Percentiles rank a stretch among this genome's conserved stretches.
Conservation (phyloP, 768 basidiomycete genomes). For the Chalciporus piperatus region DNA sequence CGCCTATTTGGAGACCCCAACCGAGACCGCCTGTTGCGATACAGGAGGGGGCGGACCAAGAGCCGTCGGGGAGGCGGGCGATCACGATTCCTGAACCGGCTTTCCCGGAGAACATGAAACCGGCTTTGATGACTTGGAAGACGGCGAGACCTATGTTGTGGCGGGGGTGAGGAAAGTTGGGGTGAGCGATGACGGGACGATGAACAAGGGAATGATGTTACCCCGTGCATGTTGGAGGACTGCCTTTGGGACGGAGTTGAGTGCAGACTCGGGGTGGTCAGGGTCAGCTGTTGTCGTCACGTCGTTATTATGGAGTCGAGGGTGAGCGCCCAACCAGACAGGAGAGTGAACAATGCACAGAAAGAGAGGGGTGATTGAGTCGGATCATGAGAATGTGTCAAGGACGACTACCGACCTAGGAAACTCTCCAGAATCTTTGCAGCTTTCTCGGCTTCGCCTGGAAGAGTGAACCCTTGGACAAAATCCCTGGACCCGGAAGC, state of each 20-base stretch:
- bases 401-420: slow-evolving; percentile 55
- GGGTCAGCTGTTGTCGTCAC: slow-evolving; percentile 68
- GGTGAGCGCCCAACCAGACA: not conserved
- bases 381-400: not conserved
- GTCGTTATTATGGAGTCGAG: not conserved
- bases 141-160: slow-evolving; percentile 73
- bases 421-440: slow-evolving; percentile 89
- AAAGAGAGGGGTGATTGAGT: not conserved
- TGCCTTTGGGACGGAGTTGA: slow-evolving; percentile 91
- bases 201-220: slow-evolving; percentile 26
- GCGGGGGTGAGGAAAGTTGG: not conserved
- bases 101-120: slow-evolving; percentile 94
- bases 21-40: slow-evolving; percentile 95
- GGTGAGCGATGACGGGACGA: not conserved
- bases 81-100: slow-evolving; percentile 93
- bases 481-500: slow-evolving; percentile 76
- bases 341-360: not conserved
- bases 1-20: slow-evolving; percentile 94
- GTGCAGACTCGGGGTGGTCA: slow-evolving; percentile 79
- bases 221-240: slow-evolving; percentile 89
- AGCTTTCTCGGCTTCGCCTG: slow-evolving; percentile 92
- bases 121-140: slow-evolving; percentile 91
- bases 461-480: slow-evolving; percentile 82
- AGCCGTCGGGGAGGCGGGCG: slow-evolving; percentile 89
- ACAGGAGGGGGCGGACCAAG: slow-evolving; percentile 96